Conservation (phyloP, 208 protist genomes). For the Endotrypanum monterogeii region DNA sequence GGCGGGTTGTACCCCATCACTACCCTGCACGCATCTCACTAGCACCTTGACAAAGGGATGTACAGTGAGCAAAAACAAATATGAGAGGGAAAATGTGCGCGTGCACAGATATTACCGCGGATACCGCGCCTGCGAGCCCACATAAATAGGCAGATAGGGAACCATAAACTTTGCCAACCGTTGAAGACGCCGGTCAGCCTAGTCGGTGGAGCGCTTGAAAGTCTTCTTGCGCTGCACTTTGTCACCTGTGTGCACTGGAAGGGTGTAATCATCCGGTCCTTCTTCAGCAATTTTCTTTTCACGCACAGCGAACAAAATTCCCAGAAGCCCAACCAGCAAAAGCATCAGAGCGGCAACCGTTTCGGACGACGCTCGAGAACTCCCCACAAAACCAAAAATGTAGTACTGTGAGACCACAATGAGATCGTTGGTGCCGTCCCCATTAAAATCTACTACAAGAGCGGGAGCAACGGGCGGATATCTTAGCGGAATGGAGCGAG, state of each 20-base stretch:
- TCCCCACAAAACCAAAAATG: constrained; percentile 76
- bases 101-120: not conserved
- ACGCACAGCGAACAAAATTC: constrained; percentile 61
- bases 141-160: not conserved
- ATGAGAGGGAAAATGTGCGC: not conserved
- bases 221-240: constrained; percentile 24
- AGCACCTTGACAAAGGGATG: not conserved
- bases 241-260: constrained; percentile 32
- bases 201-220: constrained; percentile 49
- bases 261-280: constrained; percentile 34
- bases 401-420: constrained; percentile 66
- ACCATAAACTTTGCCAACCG: not conserved
- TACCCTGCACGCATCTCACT: not conserved
- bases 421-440: constrained; percentile 87
- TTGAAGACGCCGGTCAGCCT: not conserved
- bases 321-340: constrained; percentile 71
- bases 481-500: constrained; percentile 53
- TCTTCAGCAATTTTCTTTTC: constrained; percentile 34
- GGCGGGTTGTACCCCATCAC: not conserved
- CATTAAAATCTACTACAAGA: constrained; percentile 86
- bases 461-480: constrained; percentile 68
- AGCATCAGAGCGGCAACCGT: constrained; percentile 73
- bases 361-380: constrained; percentile 63
- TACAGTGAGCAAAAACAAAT: constrained; percentile 5
- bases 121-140: not conserved